These are phyloP conservation scores for Mycena sp. DNA, from an alignment of 1,284 basidiomycete species.

Conservation along the genomic window DNA sequence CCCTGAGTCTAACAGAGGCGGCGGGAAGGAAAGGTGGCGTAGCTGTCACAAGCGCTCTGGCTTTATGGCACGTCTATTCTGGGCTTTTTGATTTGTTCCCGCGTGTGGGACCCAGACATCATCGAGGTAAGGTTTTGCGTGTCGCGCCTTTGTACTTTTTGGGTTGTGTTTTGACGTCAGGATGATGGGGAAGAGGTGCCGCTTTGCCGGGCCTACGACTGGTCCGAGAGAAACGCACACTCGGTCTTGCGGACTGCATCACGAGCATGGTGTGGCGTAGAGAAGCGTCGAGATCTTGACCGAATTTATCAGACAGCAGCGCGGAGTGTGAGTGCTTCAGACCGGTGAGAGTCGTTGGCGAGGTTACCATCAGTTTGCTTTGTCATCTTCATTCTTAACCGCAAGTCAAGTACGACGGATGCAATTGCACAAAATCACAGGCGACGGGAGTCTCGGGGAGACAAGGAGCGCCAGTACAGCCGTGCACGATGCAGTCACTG, in stretches of 20 bases:
- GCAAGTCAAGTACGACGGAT: too few species aligned
- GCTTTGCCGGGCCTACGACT: too few species aligned
- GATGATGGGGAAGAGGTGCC: not conserved
- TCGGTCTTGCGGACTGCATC: not conserved
- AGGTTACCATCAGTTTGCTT: slow-evolving; percentile 6
- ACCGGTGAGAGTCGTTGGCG: not conserved
- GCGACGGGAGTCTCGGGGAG: too few species aligned
- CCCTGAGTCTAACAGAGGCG: not conserved
- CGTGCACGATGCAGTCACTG: too few species aligned
- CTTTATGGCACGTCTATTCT: too few species aligned
- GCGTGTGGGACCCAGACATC: not conserved
- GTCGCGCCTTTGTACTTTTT: too few species aligned
- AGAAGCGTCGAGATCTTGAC: not conserved
- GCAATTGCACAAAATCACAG: too few species aligned
- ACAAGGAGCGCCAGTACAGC: too few species aligned
- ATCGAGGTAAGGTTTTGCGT: not conserved
- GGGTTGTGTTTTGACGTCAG: too few species aligned
- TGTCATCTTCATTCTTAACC: too few species aligned
- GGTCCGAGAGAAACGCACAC: slow-evolving; percentile 6
- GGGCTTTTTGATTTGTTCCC: too few species aligned
- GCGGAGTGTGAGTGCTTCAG: too few species aligned
- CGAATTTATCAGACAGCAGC: slow-evolving; percentile 5
- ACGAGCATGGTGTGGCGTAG: slow-evolving; percentile 1
- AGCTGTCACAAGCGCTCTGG: not conserved
- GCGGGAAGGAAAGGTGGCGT: not conserved